A percentile compares a stretch with the other conserved stretches of the same genome.
Evolutionary conservation across 352 stramenopile species (phyloP).

Genomic region (Globisporangium irregulare): DNA sequence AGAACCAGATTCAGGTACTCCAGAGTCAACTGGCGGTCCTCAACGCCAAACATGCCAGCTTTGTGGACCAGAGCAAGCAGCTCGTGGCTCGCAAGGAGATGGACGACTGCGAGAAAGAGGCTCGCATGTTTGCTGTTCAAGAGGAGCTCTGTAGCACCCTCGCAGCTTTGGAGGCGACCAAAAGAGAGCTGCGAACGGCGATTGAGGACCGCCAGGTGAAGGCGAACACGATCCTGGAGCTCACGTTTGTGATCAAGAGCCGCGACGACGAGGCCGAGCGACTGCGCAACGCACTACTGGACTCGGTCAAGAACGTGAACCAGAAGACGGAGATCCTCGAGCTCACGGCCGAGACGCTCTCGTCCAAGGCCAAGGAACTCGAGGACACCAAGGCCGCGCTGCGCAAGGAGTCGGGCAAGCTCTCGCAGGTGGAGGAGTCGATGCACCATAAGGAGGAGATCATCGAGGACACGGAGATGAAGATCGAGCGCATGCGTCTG

Average conservation of each 20-base stretch:
- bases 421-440: slow-evolving; percentile 58
- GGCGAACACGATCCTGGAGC: slow-evolving; percentile 57
- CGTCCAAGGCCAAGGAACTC: slow-evolving; percentile 57
- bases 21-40: slow-evolving; percentile 23
- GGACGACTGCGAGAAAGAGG: slow-evolving; percentile 33
- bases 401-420: slow-evolving; percentile 45
- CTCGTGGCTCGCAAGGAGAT: slow-evolving; percentile 39
- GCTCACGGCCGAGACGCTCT: slow-evolving; percentile 54
- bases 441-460: slow-evolving; percentile 59
- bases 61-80: slow-evolving; percentile 23
- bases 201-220: slow-evolving; percentile 50
- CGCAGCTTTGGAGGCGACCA: slow-evolving; percentile 23
- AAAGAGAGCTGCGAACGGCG: slow-evolving; percentile 26
- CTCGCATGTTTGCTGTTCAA: slow-evolving; percentile 24
- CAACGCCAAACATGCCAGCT: slow-evolving; percentile 11
- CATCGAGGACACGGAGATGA: slow-evolving; percentile 59
- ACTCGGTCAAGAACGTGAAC: slow-evolving; percentile 52
- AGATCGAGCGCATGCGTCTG: slow-evolving; percentile 60
- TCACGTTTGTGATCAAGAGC: slow-evolving; percentile 78
- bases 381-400: slow-evolving; percentile 52
- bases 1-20: slow-evolving; percentile 23
- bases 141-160: slow-evolving; percentile 20
- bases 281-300: slow-evolving; percentile 41
- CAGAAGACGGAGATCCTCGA: slow-evolving; percentile 69
- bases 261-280: slow-evolving; percentile 69